These are phyloP conservation scores for Alternaria gaisen DNA, from an alignment of 2,329 filamentous ascomycete species.

Conservation along the genomic window DNA sequence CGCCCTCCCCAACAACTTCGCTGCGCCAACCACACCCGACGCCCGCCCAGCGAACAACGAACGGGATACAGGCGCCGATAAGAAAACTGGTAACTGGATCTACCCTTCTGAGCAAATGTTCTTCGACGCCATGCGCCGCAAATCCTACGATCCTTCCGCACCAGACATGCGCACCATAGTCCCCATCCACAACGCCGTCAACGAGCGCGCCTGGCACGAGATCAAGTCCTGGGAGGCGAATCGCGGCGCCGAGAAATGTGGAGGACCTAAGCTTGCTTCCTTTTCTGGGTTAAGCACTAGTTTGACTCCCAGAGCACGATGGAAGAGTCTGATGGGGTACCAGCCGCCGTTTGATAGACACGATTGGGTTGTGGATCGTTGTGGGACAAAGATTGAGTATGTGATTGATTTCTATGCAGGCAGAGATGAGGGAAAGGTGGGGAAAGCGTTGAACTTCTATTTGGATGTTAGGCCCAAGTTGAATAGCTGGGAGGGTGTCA, in stretches of 20 bases:
- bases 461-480: constrained; percentile 72
- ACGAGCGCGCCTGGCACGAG: constrained; percentile 93
- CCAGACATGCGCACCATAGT: constrained; percentile 90
- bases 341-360: constrained; percentile 92
- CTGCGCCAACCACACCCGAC: constrained; percentile 35
- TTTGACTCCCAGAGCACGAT: constrained; percentile 81
- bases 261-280: constrained; percentile 81
- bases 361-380: constrained; percentile 96
- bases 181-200: constrained; percentile 97
- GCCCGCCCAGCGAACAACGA: constrained; percentile 74
- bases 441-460: constrained; percentile 67
- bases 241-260: constrained; percentile 67
- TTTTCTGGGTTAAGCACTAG: constrained; percentile 74
- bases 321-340: constrained; percentile 89
- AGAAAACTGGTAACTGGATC: constrained; percentile 85
- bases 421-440: constrained; percentile 55
- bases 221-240: constrained; percentile 89
- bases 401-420: constrained; percentile 98
- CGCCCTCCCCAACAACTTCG: constrained; percentile 40
- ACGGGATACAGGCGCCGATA: constrained; percentile 71
- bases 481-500: constrained; percentile 69
- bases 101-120: constrained; percentile 98
- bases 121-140: constrained; percentile 95
- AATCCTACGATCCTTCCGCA: constrained; percentile 75
- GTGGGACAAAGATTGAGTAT: constrained; percentile 86